Base-by-base conservation (phyloP, 2,329 filamentous ascomycete genomes). In the Pyricularia sp. region DNA sequence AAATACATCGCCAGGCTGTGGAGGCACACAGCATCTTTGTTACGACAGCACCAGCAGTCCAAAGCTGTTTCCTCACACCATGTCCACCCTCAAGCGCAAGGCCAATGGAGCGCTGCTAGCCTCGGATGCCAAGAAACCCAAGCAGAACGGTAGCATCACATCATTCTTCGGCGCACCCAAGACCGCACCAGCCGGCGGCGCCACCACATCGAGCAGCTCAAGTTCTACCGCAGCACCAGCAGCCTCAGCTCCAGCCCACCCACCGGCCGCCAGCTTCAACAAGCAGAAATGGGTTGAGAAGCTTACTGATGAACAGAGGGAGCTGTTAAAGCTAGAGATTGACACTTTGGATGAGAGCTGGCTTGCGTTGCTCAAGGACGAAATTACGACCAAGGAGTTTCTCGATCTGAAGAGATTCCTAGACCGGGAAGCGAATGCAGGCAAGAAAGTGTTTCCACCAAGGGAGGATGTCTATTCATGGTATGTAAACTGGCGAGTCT, bases 381-480 rank as follows among this genome's bases (percentile, higher is more conserved):
- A 97, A 70, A 79, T 99, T 55, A 79, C 85, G 0, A 88, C 82
- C 66, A 85, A 86, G 28, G 88, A 93, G 66, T 99, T 99, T 72
- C 79, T 99, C 61, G 85, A 90, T 2, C 77, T 99, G 69, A 99
- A 99, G 81, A 82, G 84, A 63, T 99, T 97, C 75, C 78, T 99
- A 64, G 87, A 90, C 72, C 84, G 83, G 64, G 94, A 99, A 78
- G 83, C 88, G 64, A 82, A 84, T 19, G 81, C 82, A 1, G 88
- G 88, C 2, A 88, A 87, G 76, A 93, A 88, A 72, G 84, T 96
- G 69, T 99, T 96, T 71, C 94, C 94, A 3, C 93, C 93, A 0
- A 82, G 86, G 70, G 83, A 91, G 68, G 93, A 99, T 71, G 86
- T 99, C 13, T 99, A 99, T 77, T 94, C 91, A 68, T 99, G 94